A percentile compares a stretch with the other conserved stretches of the same genome.
These are phyloP conservation scores for Amaranthus cruentus DNA, from an alignment of 148 eudicot genomes.

Conservation along the genomic window DNA sequence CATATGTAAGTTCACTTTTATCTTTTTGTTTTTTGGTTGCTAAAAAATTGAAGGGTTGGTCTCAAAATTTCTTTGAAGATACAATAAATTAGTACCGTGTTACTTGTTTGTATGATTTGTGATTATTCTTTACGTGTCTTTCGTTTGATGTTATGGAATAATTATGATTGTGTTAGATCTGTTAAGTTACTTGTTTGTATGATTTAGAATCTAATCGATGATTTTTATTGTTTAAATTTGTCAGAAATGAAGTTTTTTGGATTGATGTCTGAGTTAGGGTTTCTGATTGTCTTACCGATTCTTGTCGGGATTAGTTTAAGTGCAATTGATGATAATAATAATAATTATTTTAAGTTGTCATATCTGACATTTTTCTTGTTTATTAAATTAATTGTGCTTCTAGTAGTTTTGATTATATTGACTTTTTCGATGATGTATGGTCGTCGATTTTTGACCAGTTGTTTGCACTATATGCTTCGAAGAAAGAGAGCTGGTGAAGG, in stretches of 20 bases:
- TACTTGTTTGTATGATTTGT: background rate
- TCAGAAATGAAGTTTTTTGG: slow-evolving; percentile 18
- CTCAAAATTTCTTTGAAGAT: too few relatives aligned
- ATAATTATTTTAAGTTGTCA: slow-evolving; percentile 15
- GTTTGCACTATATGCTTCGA: slow-evolving; percentile 81
- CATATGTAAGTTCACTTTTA: too few relatives aligned
- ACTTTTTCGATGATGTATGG: slow-evolving; percentile 23
- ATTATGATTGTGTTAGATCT: slow-evolving; percentile 3
- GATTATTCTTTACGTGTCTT: background rate
- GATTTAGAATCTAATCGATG: slow-evolving; percentile 17
- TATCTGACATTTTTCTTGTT: slow-evolving; percentile 26
- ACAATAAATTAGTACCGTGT: too few relatives aligned
- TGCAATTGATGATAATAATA: background rate
- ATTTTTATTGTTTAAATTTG: background rate
- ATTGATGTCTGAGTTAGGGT: slow-evolving; percentile 29
- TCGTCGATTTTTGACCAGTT: slow-evolving; percentile 47
- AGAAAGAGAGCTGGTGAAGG: slow-evolving; percentile 61
- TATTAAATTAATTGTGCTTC: background rate
- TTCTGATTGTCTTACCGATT: slow-evolving; percentile 26
- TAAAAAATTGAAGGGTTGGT: too few relatives aligned
- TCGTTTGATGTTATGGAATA: slow-evolving; percentile 10
- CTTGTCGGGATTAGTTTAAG: slow-evolving; percentile 20
- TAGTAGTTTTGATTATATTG: background rate
- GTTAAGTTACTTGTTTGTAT: slow-evolving; percentile 4
- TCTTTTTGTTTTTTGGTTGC: too few relatives aligned